Percentiles rank a stretch among this genome's conserved stretches.
Conservation (phyloP, 495 filamentous ascomycete species). For the Aspergillus sclerotiicarbonarius region DNA sequence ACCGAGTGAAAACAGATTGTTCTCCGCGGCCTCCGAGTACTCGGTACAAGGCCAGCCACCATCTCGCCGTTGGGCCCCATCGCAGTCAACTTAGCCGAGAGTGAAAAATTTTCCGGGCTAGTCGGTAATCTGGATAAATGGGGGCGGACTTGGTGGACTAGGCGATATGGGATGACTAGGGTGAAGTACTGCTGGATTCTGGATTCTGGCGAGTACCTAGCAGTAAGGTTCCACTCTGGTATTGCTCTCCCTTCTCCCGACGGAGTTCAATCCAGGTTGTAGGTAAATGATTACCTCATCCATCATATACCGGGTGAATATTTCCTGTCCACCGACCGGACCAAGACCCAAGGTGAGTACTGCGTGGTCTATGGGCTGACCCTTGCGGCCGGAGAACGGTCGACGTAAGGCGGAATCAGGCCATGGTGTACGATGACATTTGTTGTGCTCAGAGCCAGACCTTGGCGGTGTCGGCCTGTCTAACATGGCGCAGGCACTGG, state of each 20-base stretch:
- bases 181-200: neutral
- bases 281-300: neutral
- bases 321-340: neutral
- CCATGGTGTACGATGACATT: conserved; percentile 1
- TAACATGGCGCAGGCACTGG: neutral
- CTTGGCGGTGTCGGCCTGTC: neutral
- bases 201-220: neutral
- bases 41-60: neutral
- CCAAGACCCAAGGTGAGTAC: neutral
- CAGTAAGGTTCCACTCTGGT: neutral
- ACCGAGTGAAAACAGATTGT: no score
- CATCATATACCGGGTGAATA: neutral
- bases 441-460: conserved; percentile 1
- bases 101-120: neutral
- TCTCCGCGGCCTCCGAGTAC: no score
- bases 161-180: neutral
- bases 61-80: neutral
- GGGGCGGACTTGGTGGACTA: neutral
- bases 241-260: neutral
- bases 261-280: neutral
- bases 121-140: neutral
- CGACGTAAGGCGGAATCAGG: conserved; percentile 1
- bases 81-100: neutral
- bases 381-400: neutral
- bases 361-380: conserved; percentile 1